Evolutionary conservation across 495 filamentous ascomycete species (phyloP).

Genomic region (Rostrohypoxylon terebratum): DNA sequence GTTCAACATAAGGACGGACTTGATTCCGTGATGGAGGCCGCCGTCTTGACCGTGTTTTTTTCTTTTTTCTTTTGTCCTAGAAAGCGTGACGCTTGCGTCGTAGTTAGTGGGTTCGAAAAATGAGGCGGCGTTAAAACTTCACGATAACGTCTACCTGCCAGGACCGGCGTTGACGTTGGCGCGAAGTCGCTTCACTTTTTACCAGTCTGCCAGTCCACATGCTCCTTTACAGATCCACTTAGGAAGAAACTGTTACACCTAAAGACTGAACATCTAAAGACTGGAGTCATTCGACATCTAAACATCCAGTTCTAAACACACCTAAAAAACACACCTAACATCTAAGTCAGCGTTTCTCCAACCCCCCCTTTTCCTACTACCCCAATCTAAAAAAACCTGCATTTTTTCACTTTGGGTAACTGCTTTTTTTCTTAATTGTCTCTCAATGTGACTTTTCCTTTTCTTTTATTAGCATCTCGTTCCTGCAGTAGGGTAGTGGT

Average conservation of each 20-base stretch:
- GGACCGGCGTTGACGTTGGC: constrained; percentile 9
- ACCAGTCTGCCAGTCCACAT: constrained; percentile 33
- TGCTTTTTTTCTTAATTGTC: constrained; percentile 20
- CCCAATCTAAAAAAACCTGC: constrained; percentile 30
- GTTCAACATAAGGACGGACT: background rate
- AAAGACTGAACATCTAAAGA: background rate
- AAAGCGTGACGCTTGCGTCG: constrained; percentile 28
- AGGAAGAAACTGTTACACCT: constrained; percentile 41
- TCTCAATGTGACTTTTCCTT: constrained; percentile 21
- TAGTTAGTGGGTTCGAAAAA: constrained; percentile 31
- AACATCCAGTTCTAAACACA: too few species aligned
- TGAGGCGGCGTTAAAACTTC: constrained; percentile 36
- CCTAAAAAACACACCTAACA: background rate
- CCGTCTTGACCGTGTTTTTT: constrained; percentile 11
- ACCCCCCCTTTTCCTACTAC: constrained; percentile 21
- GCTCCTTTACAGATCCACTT: constrained; percentile 33
- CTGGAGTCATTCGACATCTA: too few species aligned
- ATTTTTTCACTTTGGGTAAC: constrained; percentile 10
- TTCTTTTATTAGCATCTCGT: constrained; percentile 46
- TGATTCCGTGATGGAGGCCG: background rate
- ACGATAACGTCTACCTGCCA: constrained; percentile 32
- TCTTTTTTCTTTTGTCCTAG: background rate
- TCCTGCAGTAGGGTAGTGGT: constrained; percentile 46
- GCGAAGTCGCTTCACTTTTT: constrained; percentile 27
- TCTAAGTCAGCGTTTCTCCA: constrained; percentile 24